phyloP scores from a whole-genome alignment of 441 rosid genomes.

The Pelargonium fulgidum region DNA sequence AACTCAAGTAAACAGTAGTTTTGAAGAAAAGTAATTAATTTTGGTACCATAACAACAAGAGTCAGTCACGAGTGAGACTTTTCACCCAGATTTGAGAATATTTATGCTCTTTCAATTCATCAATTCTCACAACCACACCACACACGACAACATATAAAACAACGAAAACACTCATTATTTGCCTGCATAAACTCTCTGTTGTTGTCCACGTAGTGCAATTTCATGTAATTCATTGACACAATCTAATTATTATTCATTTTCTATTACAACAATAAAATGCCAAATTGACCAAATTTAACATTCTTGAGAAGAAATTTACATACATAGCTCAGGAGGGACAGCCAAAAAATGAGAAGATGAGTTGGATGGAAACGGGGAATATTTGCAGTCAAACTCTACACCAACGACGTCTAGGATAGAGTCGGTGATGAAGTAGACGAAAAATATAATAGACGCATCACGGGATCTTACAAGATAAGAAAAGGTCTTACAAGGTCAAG shows the following conservation, averaged over 20 bases:
- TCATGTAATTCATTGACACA: too few relatives aligned
- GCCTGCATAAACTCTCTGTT: not conserved
- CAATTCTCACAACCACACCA: not conserved
- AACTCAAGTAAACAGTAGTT: too few relatives aligned
- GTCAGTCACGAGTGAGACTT: conserved; percentile 1
- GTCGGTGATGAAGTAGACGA: not conserved
- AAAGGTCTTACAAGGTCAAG: conserved; percentile 3
- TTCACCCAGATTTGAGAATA: not conserved
- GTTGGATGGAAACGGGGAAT: not conserved
- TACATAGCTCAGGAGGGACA: not conserved
- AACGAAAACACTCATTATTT: not conserved
- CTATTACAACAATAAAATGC: not conserved
- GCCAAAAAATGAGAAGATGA: not conserved
- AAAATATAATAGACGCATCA: not conserved
- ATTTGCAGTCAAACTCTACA: not conserved
- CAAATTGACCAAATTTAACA: not conserved
- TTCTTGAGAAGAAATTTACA: not conserved
- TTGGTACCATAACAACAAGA: not conserved
- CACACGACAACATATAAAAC: not conserved
- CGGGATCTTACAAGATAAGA: not conserved
- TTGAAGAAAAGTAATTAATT: not conserved
- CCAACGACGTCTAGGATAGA: not conserved
- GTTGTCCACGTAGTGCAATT: not conserved
- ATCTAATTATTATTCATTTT: not conserved
- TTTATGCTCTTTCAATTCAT: conserved; percentile 1